Evolutionary conservation across 2,329 filamentous ascomycete genomes (phyloP), one percentile per base, ranked within the genome.

Genomic region (Aspergillus sp.): DNA sequence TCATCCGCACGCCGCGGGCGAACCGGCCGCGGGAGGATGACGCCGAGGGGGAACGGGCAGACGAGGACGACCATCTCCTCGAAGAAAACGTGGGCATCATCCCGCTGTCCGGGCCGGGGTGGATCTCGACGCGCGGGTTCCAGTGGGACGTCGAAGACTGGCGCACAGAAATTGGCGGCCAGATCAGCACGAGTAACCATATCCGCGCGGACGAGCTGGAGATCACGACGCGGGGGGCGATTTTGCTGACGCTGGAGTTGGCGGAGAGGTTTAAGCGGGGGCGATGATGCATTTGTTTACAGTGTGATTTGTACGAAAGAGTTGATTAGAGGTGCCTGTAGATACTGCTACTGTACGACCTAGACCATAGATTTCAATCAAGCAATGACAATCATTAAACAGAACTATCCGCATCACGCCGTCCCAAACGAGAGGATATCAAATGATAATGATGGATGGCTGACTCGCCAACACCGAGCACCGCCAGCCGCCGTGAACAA

Each of bases 81-180:
- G 89, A 82, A 5, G 87, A 89, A 67, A 85, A 96, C 66, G 82
- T 95, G 25, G 94, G 94, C 9, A 89, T 99, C 57, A 78, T 99
- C 36, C 94, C 94, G 0, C 75, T 97, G 19, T 88, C 86, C 51
- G 89, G 87, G n/a, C 83, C 86, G 3, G 87, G 89, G 44, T 71
- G 80, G n/a, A 91, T 99, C 62, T 87, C 85, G 6, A 95, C 90
- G 0, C 74, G 78, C 13, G 94, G 94, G 0, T 76, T 97, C 17
- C 87, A 96, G 68, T 99, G 94, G 94, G 91, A 99, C 72, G 89
- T 99, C 1, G 68, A 79, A 54, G 78, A 90, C 55, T 96, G 93
- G 91, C 74, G 81, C 59, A 96, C 88, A 1, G 78, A 82, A 63
- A 88, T 94, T 67, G 88, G 88, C 6, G 86, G 85, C 0, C 80